phyloP scores from a whole-genome alignment of 83 land plant species.

The Diphasiastrum complanatum region DNA sequence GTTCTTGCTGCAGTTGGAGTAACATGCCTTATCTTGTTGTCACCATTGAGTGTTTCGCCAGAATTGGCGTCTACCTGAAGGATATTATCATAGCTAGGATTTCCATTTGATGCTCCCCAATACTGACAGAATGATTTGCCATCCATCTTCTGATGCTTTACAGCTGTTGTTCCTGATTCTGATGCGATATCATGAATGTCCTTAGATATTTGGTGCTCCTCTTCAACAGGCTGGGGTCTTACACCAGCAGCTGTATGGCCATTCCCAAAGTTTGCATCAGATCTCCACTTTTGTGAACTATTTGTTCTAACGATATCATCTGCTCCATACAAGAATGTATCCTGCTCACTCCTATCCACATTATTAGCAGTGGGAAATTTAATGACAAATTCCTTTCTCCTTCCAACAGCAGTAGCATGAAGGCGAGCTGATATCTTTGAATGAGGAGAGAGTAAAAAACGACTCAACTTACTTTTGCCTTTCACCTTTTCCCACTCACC shows the following conservation, averaged over 20 bases:
- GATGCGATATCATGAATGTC: constrained; percentile 9
- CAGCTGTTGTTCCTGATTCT: no score
- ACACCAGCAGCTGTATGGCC: constrained; percentile 17
- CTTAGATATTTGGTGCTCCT: no score
- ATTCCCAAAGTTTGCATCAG: constrained; percentile 19
- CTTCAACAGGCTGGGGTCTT: constrained; percentile 8
- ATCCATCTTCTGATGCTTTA: no score
- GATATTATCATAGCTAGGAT: no score
- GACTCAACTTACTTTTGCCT: constrained; percentile 19
- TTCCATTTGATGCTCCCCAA: no score
- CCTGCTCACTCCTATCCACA: constrained; percentile 8
- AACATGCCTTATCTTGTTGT: constrained; percentile 12
- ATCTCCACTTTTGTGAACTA: constrained; percentile 22
- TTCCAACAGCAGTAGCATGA: constrained; percentile 11
- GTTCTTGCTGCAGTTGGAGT: constrained; percentile 2
- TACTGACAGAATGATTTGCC: no score
- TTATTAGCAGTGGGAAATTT: constrained; percentile 4
- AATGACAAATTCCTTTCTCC: background rate
- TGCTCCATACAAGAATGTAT: no score
- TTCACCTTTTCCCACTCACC: constrained; percentile 33
- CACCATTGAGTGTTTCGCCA: no score
- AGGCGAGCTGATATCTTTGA: constrained; percentile 14
- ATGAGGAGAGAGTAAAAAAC: constrained; percentile 10
- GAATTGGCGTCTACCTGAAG: no score
- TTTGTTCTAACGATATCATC: no score